A percentile compares a stretch with the other conserved stretches of the same genome.
These are phyloP conservation scores for Psidium friedrichsthalianum DNA, from an alignment of 345 rosid species.

Conservation along the genomic window DNA sequence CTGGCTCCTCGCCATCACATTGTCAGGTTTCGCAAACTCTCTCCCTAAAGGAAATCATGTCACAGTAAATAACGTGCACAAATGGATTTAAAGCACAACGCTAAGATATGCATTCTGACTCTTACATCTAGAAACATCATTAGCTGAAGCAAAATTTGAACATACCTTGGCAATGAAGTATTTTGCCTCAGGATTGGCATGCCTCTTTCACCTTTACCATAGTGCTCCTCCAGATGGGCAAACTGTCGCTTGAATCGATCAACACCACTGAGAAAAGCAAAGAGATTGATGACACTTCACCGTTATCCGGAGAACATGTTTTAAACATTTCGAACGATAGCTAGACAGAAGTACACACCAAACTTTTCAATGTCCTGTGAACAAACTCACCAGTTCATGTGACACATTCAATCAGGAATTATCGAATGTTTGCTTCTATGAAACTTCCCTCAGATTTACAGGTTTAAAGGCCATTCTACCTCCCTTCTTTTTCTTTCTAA, in stretches of 20 bases:
- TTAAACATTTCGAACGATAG: background rate
- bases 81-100: background rate
- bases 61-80: background rate
- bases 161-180: slow-evolving; percentile 91
- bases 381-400: background rate
- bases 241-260: slow-evolving; percentile 98
- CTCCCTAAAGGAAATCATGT: slow-evolving; percentile 40
- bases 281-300: background rate
- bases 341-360: background rate
- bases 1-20: slow-evolving; percentile 30
- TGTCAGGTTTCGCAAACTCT: slow-evolving; percentile 65
- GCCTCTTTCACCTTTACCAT: slow-evolving; percentile 72
- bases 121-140: background rate
- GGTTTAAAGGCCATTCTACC: background rate
- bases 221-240: slow-evolving; percentile 91
- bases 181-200: slow-evolving; percentile 83
- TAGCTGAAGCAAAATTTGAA: background rate
- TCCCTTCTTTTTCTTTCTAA: background rate
- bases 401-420: background rate
- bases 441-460: background rate
- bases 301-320: background rate
- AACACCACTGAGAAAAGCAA: slow-evolving; percentile 53
- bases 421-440: background rate
- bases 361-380: background rate
- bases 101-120: background rate